Evolutionary conservation across 75 land plant species (phyloP), one percentile per base, ranked within the genome.

Genomic region (Sequoiadendron giganteum): DNA sequence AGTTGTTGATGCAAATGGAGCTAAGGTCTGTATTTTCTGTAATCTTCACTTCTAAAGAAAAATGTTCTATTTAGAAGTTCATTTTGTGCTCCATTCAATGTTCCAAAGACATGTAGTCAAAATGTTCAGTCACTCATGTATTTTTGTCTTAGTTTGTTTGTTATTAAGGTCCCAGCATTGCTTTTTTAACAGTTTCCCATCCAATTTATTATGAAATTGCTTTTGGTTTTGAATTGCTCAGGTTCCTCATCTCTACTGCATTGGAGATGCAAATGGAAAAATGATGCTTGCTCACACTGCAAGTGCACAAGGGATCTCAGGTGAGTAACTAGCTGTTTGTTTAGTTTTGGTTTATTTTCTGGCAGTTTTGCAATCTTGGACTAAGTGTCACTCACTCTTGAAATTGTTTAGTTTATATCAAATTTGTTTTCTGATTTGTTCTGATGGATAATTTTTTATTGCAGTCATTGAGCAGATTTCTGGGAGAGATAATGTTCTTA

Each of bases 211-310:
- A 36, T 36, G 42, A 36, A 3, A 86, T 87, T 75, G 39, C 15
- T 75, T 25, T 85, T 87, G 85, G 18, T 87, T 49, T 39, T 88
- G 45, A 84, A 55, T 21, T 81, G 28, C 2, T 68, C 38, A 98
- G 99, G 96, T 98, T 80, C 99, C 99, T 88, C 92, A 95, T 88
- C 48, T 98, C 72, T 98, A 94, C 85, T 98, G 99, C 90, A 98
- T 98, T 91, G 99, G 99, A 82, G 99, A 98, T 94, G 99, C 99
- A n/a, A 98, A 98, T 93, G 99, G 99, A 25, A 98, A 98, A 91
- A 90, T 98, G 97, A 98, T 98, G 99, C 96, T 98, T 91, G 99
- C 99, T 90, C 99, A 98, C 92, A 96, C 99, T 89, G 99, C 99
- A 38, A 98, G 99, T 95, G 99, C 99, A 36, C 99, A 98, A 90